Conservation (phyloP, 2,329 filamentous ascomycete genomes). For the Colletotrichum sidae region DNA sequence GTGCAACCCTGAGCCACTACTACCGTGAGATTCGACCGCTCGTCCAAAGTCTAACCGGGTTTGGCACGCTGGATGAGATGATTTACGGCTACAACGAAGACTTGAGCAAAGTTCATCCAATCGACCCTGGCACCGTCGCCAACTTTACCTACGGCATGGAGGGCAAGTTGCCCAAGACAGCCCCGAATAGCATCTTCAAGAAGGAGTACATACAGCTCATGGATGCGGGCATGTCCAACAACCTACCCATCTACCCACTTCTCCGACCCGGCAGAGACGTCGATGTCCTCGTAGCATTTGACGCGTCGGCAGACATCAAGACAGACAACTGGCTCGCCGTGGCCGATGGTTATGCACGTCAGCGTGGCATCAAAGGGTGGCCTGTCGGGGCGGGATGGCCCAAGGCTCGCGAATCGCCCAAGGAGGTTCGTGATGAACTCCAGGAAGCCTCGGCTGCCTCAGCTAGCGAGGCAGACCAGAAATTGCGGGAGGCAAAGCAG, state of each 20-base stretch:
- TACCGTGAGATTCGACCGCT: slow-evolving; percentile 93
- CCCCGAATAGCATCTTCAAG: slow-evolving; percentile 80
- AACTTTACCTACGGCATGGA: slow-evolving; percentile 90
- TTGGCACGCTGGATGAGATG: slow-evolving; percentile 82
- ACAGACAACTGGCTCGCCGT: slow-evolving; percentile 97
- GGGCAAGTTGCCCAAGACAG: slow-evolving; percentile 77
- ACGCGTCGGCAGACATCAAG: slow-evolving; percentile 92
- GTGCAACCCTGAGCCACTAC: slow-evolving; percentile 94
- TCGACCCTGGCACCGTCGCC: slow-evolving; percentile 89
- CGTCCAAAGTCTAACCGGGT: slow-evolving; percentile 78
- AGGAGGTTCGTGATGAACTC: slow-evolving; percentile 73
- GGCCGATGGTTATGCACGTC: slow-evolving; percentile 90
- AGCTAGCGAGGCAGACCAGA: slow-evolving; percentile 70
- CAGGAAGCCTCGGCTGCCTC: slow-evolving; percentile 74
- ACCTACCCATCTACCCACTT: slow-evolving; percentile 94
- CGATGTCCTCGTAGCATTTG: slow-evolving; percentile 92
- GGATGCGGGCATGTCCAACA: slow-evolving; percentile 99
- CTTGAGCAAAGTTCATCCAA: slow-evolving; percentile 91
- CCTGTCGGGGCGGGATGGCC: slow-evolving; percentile 96
- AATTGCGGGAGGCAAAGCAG: slow-evolving; percentile 69
- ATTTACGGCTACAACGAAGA: slow-evolving; percentile 83
- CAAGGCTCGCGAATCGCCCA: slow-evolving; percentile 65
- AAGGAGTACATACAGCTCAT: slow-evolving; percentile 83
- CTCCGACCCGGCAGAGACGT: slow-evolving; percentile 89
- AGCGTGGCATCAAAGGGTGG: slow-evolving; percentile 94